These are phyloP conservation scores for Chalciporus sp. DNA, from an alignment of 1,284 basidiomycete species.

Conservation along the genomic window DNA sequence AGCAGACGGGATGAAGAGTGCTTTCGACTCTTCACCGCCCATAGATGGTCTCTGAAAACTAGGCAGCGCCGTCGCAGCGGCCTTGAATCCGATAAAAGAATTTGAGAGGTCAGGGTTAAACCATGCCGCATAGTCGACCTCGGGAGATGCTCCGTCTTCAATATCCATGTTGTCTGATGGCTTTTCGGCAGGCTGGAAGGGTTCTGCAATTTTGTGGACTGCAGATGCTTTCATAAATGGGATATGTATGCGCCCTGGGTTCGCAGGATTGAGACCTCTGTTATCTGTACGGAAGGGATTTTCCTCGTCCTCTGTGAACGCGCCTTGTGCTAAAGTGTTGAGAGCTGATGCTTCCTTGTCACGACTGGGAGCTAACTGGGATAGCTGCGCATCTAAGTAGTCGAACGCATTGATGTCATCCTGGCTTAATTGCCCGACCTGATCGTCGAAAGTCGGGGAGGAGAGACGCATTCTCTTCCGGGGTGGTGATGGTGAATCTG, in stretches of 20 bases:
- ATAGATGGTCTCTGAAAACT: constrained; percentile 25
- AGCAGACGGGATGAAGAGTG: constrained; percentile 54
- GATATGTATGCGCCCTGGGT: constrained; percentile 13
- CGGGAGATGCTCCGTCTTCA: constrained; percentile 46
- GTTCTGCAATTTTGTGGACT: background rate
- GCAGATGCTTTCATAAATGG: constrained; percentile 23
- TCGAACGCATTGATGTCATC: constrained; percentile 61
- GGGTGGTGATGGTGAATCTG: constrained; percentile 37
- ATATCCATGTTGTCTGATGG: constrained; percentile 32
- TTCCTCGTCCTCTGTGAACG: constrained; percentile 42
- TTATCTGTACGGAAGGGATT: constrained; percentile 44
- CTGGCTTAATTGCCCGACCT: constrained; percentile 53
- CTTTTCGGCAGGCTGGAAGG: background rate
- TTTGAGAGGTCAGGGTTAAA: constrained; percentile 45
- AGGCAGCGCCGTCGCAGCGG: constrained; percentile 24
- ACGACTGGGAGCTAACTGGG: constrained; percentile 35
- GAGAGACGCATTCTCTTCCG: constrained; percentile 64
- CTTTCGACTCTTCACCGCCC: constrained; percentile 22
- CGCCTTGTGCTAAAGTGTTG: background rate
- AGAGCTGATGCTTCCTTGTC: background rate
- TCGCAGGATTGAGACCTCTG: background rate
- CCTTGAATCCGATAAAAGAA: constrained; percentile 41
- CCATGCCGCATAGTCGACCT: constrained; percentile 57
- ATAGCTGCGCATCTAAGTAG: constrained; percentile 49
- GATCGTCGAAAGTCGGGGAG: constrained; percentile 69